Percentiles rank a stretch among this genome's conserved stretches.
These are phyloP conservation scores for Rhodamnia argentea DNA, from an alignment of 345 rosid species.

Conservation along the genomic window DNA sequence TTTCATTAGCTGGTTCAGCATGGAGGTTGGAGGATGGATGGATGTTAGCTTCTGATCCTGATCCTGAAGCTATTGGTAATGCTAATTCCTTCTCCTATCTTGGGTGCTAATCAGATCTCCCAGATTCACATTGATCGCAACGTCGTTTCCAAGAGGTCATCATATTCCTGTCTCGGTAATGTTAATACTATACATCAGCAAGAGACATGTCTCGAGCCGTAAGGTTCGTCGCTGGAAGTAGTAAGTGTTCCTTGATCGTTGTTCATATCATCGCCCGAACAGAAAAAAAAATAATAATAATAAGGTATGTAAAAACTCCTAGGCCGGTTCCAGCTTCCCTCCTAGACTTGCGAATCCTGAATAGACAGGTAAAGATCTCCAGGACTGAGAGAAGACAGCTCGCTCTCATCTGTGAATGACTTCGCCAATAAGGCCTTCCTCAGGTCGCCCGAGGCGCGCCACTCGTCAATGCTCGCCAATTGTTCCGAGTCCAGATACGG, in stretches of 20 bases:
- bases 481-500: conserved; percentile 30
- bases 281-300: not conserved
- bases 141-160: not conserved
- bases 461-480: conserved; percentile 46
- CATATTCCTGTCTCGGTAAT: not conserved
- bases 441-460: conserved; percentile 37
- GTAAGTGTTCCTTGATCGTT: not conserved
- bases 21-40: not conserved
- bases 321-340: not conserved
- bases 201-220: not conserved
- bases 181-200: not conserved
- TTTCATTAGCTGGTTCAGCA: not conserved
- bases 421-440: not conserved
- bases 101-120: not conserved
- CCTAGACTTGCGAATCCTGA: not conserved
- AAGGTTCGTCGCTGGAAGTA: not conserved
- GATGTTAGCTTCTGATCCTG: not conserved
- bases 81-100: not conserved
- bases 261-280: not conserved
- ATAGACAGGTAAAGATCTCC: not conserved
- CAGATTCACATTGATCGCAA: not conserved
- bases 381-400: not conserved
- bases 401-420: not conserved
- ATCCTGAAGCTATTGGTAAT: not conserved
- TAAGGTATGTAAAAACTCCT: not conserved